These are phyloP conservation scores for Chernovozyma aurita DNA, from an alignment of 1,139 yeast species.

Conservation along the genomic window DNA sequence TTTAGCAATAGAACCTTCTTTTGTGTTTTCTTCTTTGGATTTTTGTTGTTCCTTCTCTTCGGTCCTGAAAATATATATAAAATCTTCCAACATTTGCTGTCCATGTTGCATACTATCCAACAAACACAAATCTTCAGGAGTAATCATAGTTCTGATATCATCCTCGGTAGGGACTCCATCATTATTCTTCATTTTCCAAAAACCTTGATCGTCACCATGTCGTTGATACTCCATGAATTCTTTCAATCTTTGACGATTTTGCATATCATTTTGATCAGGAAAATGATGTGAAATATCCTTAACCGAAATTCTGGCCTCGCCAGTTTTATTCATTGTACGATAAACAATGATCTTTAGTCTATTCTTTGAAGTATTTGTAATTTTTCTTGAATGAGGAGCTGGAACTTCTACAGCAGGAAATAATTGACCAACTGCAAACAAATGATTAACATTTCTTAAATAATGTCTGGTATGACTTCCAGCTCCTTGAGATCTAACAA, in stretches of 20 bases:
- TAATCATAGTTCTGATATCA: constrained; percentile 74
- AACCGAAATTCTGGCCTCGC: constrained; percentile 73
- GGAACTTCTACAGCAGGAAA: constrained; percentile 94
- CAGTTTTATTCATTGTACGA: constrained; percentile 75
- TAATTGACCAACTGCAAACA: constrained; percentile 88
- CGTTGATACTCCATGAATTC: constrained; percentile 98
- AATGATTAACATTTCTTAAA: constrained; percentile 62
- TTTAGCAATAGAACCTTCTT: constrained; percentile 17
- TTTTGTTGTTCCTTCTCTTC: constrained; percentile 16
- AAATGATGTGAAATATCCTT: constrained; percentile 89
- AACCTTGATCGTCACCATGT: constrained; percentile 92
- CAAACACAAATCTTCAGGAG: constrained; percentile 87
- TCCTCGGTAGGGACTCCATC: constrained; percentile 71
- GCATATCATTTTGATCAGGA: constrained; percentile 98
- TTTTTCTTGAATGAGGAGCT: constrained; percentile 96
- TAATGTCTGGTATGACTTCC: constrained; percentile 51
- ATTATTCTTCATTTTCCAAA: constrained; percentile 82
- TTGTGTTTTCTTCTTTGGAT: constrained; percentile 22
- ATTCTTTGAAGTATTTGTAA: constrained; percentile 88
- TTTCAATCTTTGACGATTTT: constrained; percentile 88
- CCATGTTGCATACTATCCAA: constrained; percentile 94
- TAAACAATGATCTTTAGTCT: constrained; percentile 91
- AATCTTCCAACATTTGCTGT: constrained; percentile 76
- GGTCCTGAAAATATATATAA: constrained; percentile 49
- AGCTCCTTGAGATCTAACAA: constrained; percentile 78